Base-by-base conservation (phyloP, 495 filamentous ascomycete genomes). In the Cairneyella variabilis region DNA sequence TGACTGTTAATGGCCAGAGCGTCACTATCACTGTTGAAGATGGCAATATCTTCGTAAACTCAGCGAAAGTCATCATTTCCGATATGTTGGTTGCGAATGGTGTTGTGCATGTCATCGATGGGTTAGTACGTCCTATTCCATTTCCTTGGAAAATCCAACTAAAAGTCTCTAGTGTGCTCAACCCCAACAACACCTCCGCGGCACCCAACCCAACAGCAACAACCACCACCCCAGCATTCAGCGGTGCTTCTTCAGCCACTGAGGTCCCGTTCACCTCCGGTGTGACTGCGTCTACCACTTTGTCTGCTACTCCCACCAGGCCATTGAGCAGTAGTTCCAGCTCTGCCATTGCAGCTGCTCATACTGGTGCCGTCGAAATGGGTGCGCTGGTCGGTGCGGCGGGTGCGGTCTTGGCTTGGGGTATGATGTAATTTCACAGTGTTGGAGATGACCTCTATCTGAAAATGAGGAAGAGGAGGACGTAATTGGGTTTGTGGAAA, bases 71-170 rank as follows among this genome's bases (percentile, higher is more conserved):
- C 18, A 58, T 83, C 12, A 63, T 69, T 36, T 59, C 79, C 2
- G 73, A 89, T 64, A 62, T 89, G 1, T 70, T 90, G 1, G 62
- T 84, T 41, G 69, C 66, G 16, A 86, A 86, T 45, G 86, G 86
- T 51, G 84, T 90, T 18, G 69, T 86, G 2, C 84, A 88, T 60
- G 69, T 86, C 23, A 76, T 86, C 54, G 79, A 86, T 56, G 26
- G 36, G 46, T 58, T 11, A 42, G 43, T n/a, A n/a, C 38, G 20
- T 75, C 54, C 57, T 66, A 59, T 34, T 45, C 22, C 25, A 2
- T 18, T 10, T 3, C 26, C 6, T 16, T 27, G 18, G 11, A 1
- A 26, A 42, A 54, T 14, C 51, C 36, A 34, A 25, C 16, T 30
- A 3, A 47, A 28, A 14, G 30, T n/a, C n/a, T n/a, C n/a, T 42